Base-by-base conservation (phyloP, 2,329 filamentous ascomycete species). In the Coccinonectria pachysandricola region DNA sequence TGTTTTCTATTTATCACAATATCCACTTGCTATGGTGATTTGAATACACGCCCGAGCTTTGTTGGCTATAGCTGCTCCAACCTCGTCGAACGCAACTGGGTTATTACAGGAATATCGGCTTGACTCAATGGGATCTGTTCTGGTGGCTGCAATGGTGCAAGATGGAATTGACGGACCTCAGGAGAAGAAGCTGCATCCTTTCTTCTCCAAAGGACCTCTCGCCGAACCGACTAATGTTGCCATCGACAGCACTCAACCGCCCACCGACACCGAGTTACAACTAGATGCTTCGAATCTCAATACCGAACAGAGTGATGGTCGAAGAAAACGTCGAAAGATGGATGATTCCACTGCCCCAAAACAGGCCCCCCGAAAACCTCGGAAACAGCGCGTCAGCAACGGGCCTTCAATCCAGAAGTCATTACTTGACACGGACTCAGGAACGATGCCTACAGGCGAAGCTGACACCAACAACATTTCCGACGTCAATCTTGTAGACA, bases 161-260 rank as follows among this genome's bases (percentile, higher is more conserved):
- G 52, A 55, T 43, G 52, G 46, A 30, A 36, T 50, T 27, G 46
- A 42, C 33, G 56, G 55, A 28, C 43, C 49, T 7, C 34, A 44
- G 19, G 40, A 45, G 13, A 63, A 60, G 42, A 69, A 66, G 37
- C 43, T 73, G 19, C 70, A 74, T 38, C 69, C 70, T 11, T 71
- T 74, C 50, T 73, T 74, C 42, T 43, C 52, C 19, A 53, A 50
- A 30, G 30, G 23, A 6, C 31, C 46, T 23, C 13, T 30, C 12
- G 27, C 31, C 15, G 32, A 39, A 8, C 17, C 25, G 17, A 15
- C 31, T 16, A 12, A 23, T n/a, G 15, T 26, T n/a, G 22, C 36
- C 7, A 27, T 30, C 13, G 10, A 22, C 8, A 23, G 26, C 13
- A 6, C 34, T 15, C 10, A 24, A 6, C 14, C 21, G 12, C 12